A percentile compares a stretch with the other conserved stretches of the same genome.
These are phyloP conservation scores for Mrakia hoshinonis DNA, from an alignment of 768 basidiomycete genomes.

Conservation along the genomic window DNA sequence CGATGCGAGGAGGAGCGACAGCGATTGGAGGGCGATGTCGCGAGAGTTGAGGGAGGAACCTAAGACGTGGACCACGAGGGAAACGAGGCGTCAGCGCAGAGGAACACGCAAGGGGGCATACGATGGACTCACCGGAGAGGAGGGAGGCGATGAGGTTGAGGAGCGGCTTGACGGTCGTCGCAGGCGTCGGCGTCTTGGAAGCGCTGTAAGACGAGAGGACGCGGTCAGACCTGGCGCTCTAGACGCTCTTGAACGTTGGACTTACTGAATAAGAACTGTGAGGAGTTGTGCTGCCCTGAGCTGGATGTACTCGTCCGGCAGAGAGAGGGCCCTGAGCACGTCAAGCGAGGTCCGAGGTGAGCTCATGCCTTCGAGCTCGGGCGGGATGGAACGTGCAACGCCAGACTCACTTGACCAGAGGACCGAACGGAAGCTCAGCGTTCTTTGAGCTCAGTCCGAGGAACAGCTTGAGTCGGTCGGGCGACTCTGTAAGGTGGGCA, in stretches of 20 bases:
- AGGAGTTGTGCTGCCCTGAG: constrained; percentile 80
- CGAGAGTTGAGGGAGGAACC: constrained; percentile 12
- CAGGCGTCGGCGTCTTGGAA: constrained; percentile 17
- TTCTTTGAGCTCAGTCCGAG: constrained; percentile 32
- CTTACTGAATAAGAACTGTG: constrained; percentile 52
- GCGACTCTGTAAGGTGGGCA: constrained; percentile 14
- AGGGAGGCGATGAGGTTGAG: constrained; percentile 24
- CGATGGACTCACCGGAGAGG: background rate
- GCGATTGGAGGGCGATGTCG: constrained; percentile 18
- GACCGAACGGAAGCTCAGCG: constrained; percentile 68
- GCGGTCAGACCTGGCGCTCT: background rate
- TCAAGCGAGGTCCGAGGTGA: background rate
- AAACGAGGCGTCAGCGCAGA: too few relatives aligned
- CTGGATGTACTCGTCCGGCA: constrained; percentile 90
- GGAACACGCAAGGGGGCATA: background rate
- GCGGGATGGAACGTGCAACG: background rate
- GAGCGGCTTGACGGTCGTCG: constrained; percentile 15
- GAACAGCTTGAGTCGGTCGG: constrained; percentile 37
- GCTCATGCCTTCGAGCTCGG: background rate
- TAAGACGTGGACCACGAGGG: background rate
- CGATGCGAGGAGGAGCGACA: constrained; percentile 21
- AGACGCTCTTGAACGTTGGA: background rate
- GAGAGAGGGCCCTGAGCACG: constrained; percentile 58
- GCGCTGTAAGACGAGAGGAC: background rate
- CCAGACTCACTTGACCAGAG: constrained; percentile 58